Base-by-base conservation (phyloP, 2,329 filamentous ascomycete genomes). In the Talaromyces sp. region DNA sequence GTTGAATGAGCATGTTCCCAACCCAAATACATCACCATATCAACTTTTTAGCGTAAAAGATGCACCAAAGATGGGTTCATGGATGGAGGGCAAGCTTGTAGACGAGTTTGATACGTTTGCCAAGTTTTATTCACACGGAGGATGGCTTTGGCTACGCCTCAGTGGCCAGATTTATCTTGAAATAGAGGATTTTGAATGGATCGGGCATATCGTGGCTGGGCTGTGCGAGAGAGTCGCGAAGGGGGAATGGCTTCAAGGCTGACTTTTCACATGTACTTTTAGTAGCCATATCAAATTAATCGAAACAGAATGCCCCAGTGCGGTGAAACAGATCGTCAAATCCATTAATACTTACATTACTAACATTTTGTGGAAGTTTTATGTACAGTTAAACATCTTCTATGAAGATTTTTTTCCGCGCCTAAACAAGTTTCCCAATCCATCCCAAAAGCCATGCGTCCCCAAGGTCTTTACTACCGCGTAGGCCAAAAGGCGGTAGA, bases 121-220 rank as follows among this genome's bases (percentile, higher is more conserved):
- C 56, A 80, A 87, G 0, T 69, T 89, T 2, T 85, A 85, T 60
- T 73, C 81, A 9, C 85, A 92, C 65, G 80, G 75, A 0, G 82
- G 81, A 0, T 80, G 80, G 57, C 83, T 87, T 71, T 96, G 89
- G 89, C 79, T 82, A 0, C 79, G 93, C 54, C 69, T 96, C 54
- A 92, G 89, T 70, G 90, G 85, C 14, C 92, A 96, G 79, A 83
- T 94, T 0, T 97, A 94, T 71, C 75, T 97, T n/a, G 90, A 91
- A 27, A 71, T 88, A 64, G 80, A 80, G 12, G 92, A 97, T 73
- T 96, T 94, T 69, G 84, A 88, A 70, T 90, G 84, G 83, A 81
- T 83, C 3, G 90, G 81, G 0, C 70, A 78, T 56, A 77, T 82
- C 9, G 72, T 94, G 67, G 82, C 83, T 69, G 75, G 78, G 35